Evolutionary conservation across 495 filamentous ascomycete species (phyloP).

Genomic region (Geoglossum glabrum): DNA sequence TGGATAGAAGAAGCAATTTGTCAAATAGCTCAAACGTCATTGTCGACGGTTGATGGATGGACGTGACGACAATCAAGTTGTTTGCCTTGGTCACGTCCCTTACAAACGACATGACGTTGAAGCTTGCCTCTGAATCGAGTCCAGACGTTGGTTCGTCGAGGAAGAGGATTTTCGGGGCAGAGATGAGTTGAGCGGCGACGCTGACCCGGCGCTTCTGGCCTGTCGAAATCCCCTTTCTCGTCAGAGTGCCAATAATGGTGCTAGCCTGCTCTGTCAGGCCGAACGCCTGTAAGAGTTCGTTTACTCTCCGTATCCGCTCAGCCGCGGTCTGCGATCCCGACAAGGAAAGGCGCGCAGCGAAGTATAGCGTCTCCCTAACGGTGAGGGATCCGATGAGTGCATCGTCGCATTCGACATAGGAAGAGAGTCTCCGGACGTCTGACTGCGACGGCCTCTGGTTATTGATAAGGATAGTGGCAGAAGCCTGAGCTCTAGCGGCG

Average conservation of each 20-base stretch:
- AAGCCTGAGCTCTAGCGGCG: constrained; percentile 24
- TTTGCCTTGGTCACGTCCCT: constrained; percentile 41
- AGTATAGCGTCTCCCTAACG: constrained; percentile 53
- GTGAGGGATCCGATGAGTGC: constrained; percentile 59
- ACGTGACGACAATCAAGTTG: constrained; percentile 55
- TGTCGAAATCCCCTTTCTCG: constrained; percentile 58
- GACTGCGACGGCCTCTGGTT: constrained; percentile 14
- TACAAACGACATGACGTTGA: constrained; percentile 46
- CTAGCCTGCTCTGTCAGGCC: constrained; percentile 42
- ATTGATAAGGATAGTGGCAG: constrained; percentile 35
- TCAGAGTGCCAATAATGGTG: constrained; percentile 54
- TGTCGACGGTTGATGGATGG: constrained; percentile 67
- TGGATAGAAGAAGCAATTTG: constrained; percentile 51
- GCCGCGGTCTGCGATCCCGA: constrained; percentile 27
- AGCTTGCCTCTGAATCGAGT: constrained; percentile 49
- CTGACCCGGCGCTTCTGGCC: constrained; percentile 61
- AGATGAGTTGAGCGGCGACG: constrained; percentile 60
- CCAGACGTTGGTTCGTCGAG: constrained; percentile 69
- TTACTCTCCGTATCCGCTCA: constrained; percentile 32
- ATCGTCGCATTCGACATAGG: constrained; percentile 75
- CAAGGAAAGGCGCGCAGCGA: constrained; percentile 39
- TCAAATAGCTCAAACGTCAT: constrained; percentile 61
- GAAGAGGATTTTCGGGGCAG: constrained; percentile 56
- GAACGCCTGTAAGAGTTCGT: constrained; percentile 37
- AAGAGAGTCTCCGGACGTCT: constrained; percentile 30